phyloP scores from a whole-genome alignment of 345 rosid genomes.

The Lumnitzera racemosa region DNA sequence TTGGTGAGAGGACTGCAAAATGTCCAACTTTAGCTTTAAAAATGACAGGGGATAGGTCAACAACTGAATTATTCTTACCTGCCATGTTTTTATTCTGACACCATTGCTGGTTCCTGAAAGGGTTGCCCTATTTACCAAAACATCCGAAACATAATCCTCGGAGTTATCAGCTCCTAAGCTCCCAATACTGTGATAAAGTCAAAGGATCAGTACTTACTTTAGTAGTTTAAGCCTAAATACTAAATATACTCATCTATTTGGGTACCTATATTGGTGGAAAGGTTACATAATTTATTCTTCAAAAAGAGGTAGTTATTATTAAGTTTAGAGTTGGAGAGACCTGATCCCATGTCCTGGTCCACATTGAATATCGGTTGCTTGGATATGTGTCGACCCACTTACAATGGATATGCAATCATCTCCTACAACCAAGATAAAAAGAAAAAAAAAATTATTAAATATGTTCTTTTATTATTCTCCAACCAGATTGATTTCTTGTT shows the following conservation, averaged over 20 bases:
- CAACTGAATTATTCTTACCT: constrained; percentile 28
- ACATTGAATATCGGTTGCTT: constrained; percentile 60
- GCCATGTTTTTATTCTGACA: constrained; percentile 93
- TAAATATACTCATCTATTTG: no score
- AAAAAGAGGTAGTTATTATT: neutral
- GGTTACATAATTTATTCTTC: neutral
- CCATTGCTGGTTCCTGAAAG: constrained; percentile 73
- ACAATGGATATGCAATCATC: constrained; percentile 94
- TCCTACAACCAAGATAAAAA: constrained; percentile 33
- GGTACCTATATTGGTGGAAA: no score
- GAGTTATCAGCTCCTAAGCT: constrained; percentile 66
- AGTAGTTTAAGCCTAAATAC: no score
- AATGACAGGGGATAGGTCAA: neutral
- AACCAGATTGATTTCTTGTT: neutral
- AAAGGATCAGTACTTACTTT: no score
- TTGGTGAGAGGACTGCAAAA: neutral
- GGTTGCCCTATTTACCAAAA: constrained; percentile 49
- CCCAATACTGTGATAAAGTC: constrained; percentile 49
- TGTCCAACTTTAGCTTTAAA: neutral
- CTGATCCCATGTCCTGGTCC: constrained; percentile 99
- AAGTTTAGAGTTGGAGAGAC: constrained; percentile 25
- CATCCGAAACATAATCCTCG: constrained; percentile 66
- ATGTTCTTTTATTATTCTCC: neutral
- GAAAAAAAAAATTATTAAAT: neutral
- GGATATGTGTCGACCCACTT: constrained; percentile 71